These are phyloP conservation scores for Noccaea bulbosa DNA, from an alignment of 345 rosid species.

Conservation along the genomic window DNA sequence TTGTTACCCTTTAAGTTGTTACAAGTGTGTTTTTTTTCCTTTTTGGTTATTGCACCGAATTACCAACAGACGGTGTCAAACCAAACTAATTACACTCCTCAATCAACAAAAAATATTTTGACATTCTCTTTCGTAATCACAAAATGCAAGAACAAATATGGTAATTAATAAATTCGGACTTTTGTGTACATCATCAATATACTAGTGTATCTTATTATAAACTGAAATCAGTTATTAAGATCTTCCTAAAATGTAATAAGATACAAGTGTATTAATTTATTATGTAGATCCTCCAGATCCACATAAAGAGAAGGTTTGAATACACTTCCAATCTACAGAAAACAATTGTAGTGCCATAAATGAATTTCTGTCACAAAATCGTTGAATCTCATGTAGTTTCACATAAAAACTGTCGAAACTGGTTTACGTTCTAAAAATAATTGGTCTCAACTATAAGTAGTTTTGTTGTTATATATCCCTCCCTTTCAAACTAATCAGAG, in stretches of 20 bases:
- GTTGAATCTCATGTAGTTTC: conserved; percentile 13
- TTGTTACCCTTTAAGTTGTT: not conserved
- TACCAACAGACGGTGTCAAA: too few species aligned
- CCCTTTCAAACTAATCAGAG: conserved; percentile 11
- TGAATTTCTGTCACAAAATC: conserved; percentile 11
- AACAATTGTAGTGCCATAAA: conserved; percentile 7
- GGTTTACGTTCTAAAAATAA: conserved; percentile 36
- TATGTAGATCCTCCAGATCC: conserved; percentile 6
- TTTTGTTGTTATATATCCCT: not conserved
- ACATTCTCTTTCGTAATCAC: not conserved
- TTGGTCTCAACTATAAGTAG: conserved; percentile 14
- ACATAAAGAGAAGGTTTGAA: conserved; percentile 29
- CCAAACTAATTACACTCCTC: not conserved
- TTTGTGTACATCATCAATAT: not conserved
- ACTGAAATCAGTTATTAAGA: not conserved
- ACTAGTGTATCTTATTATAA: too few species aligned
- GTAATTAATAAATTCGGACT: not conserved
- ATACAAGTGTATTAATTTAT: not conserved
- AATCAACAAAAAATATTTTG: not conserved
- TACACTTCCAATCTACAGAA: conserved; percentile 2
- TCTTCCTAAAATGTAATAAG: conserved; percentile 4
- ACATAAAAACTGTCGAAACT: conserved; percentile 16
- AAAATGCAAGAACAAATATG: not conserved
- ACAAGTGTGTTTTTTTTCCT: too few species aligned
- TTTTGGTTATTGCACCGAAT: too few species aligned